Evolutionary conservation across 2,329 filamentous ascomycete genomes (phyloP).

Genomic region (Mycogone perniciosa): DNA sequence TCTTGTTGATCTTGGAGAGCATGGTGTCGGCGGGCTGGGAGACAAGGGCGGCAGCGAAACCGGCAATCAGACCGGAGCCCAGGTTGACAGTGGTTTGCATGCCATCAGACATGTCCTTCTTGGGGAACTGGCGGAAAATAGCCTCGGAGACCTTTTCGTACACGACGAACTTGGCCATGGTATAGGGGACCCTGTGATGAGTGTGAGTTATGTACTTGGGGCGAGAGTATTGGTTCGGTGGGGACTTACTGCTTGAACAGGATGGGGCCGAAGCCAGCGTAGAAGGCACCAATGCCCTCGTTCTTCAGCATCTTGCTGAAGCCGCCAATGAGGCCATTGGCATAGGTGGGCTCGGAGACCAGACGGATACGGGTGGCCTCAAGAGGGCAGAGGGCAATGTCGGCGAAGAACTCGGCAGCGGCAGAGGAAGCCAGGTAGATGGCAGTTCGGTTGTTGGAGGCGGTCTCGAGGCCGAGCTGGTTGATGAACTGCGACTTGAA

Average conservation of each 20-base stretch:
- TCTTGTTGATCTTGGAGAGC: conserved; percentile 96
- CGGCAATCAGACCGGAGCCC: conserved; percentile 43
- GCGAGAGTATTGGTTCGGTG: background rate
- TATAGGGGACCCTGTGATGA: conserved; percentile 69
- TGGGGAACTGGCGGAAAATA: conserved; percentile 64
- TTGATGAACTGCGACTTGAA: conserved; percentile 92
- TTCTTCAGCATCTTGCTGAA: conserved; percentile 77
- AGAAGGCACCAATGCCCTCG: conserved; percentile 81
- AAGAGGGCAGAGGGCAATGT: conserved; percentile 82
- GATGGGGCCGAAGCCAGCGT: conserved; percentile 84
- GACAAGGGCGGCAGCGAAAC: conserved; percentile 81
- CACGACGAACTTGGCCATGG: conserved; percentile 92
- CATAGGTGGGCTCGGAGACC: conserved; percentile 81
- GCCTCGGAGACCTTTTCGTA: conserved; percentile 81
- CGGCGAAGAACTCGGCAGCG: conserved; percentile 62
- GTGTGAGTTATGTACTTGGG: conserved; percentile 1
- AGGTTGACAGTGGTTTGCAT: conserved; percentile 78
- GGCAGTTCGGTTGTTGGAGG: conserved; percentile 70
- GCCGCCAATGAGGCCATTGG: conserved; percentile 69
- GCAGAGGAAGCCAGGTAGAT: conserved; percentile 71
- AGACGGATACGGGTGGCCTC: conserved; percentile 92
- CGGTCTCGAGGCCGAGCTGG: conserved; percentile 68
- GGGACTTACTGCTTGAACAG: conserved; percentile 50
- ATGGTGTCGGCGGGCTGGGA: conserved; percentile 91
- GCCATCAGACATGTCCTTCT: conserved; percentile 59